These are phyloP conservation scores for Colletotrichum navitas DNA, from an alignment of 2,329 filamentous ascomycete species.

Conservation along the genomic window DNA sequence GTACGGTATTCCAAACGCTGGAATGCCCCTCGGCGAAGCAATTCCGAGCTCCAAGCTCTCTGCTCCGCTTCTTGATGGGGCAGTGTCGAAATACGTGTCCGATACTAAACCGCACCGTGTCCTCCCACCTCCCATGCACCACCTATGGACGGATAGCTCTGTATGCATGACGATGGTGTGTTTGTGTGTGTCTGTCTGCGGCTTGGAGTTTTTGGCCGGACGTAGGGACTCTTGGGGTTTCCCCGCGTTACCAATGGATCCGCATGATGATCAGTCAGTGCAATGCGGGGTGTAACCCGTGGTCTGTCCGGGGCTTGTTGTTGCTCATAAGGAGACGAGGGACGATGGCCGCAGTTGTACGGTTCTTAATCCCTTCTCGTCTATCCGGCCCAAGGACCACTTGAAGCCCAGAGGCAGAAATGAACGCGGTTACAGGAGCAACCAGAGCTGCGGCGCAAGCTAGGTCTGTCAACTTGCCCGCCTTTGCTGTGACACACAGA, in stretches of 20 bases:
- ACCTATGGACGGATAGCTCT: too few relatives aligned
- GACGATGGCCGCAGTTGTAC: not conserved
- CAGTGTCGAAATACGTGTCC: not conserved
- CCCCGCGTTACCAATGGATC: conserved; percentile 5
- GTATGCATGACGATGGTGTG: not conserved
- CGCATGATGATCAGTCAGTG: not conserved
- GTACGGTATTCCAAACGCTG: not conserved
- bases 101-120: not conserved
- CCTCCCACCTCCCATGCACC: not conserved
- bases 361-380: not conserved
- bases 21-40: not conserved
- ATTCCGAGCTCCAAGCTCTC: conserved; percentile 1
- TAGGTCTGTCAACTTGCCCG: not conserved
- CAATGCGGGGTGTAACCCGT: conserved; percentile 10
- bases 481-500: not conserved
- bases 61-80: not conserved
- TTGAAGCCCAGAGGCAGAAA: not conserved
- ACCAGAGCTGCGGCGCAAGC: conserved; percentile 27
- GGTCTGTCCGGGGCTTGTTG: not conserved
- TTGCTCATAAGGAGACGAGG: conserved; percentile 2
- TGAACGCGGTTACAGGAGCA: conserved; percentile 33
- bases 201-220: not conserved
- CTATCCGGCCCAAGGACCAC: too few relatives aligned
- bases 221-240: not conserved
- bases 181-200: too few relatives aligned